A percentile compares a stretch with the other conserved stretches of the same genome.
Evolutionary conservation across 306 rosid species (phyloP).

Genomic region (Crotalaria pallida): DNA sequence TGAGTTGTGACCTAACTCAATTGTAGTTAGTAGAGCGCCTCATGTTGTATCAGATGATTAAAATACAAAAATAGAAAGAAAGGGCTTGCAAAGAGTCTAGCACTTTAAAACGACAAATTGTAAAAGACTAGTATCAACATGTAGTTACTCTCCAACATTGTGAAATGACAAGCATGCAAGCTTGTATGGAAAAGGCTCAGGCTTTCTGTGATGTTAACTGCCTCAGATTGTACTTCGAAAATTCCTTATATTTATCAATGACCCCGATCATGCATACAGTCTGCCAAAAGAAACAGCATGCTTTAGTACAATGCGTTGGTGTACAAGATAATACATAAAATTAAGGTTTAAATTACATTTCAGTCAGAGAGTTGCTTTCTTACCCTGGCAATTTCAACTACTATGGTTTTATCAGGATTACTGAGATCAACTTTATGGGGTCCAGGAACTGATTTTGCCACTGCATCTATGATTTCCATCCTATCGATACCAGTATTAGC

Average conservation of each 20-base stretch:
- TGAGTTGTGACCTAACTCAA: too few species aligned
- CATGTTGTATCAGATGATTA: too few species aligned
- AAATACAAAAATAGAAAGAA: too few species aligned
- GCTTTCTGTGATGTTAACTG: conserved; percentile 66
- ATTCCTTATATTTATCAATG: conserved; percentile 72
- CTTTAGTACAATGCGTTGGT: neutral
- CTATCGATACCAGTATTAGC: conserved; percentile 87
- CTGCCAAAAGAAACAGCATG: conserved; percentile 36
- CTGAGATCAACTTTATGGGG: conserved; percentile 95
- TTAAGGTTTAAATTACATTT: too few species aligned
- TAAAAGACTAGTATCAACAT: neutral
- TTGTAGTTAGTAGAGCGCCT: too few species aligned
- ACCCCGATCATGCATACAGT: conserved; percentile 93
- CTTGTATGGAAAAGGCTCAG: conserved; percentile 21
- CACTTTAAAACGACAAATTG: neutral
- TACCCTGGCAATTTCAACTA: conserved; percentile 92
- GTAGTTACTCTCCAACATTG: neutral
- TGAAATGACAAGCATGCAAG: neutral
- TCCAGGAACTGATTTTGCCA: conserved; percentile 79
- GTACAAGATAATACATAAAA: neutral
- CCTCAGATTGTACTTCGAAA: conserved; percentile 85
- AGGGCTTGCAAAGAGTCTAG: neutral
- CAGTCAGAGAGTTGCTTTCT: conserved; percentile 22
- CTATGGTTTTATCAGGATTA: conserved; percentile 79
- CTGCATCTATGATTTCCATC: conserved; percentile 79